A percentile compares a stretch with the other conserved stretches of the same genome.
Evolutionary conservation across 2,329 filamentous ascomycete genomes (phyloP).

Genomic region (Fusarium nygamai): DNA sequence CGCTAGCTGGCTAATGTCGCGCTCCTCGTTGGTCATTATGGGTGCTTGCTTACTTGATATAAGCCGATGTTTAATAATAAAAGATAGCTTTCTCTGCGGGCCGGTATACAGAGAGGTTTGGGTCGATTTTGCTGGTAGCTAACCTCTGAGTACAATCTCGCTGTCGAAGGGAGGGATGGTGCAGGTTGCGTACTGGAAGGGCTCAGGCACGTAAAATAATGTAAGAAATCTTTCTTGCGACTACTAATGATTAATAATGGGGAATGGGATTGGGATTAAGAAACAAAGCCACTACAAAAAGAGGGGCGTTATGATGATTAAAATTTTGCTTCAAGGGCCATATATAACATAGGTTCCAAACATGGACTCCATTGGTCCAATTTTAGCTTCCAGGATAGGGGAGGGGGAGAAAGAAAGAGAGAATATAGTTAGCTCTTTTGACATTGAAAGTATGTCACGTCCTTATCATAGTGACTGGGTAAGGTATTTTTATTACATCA

Average conservation of each 20-base stretch:
- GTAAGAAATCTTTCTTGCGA: not conserved
- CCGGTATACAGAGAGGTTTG: not conserved
- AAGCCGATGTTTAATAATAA: not conserved
- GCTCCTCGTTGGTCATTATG: not conserved
- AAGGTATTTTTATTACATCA: not conserved
- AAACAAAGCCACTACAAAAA: not conserved
- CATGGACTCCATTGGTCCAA: not conserved
- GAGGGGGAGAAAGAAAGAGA: not conserved
- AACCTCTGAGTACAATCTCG: not conserved
- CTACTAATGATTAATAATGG: not conserved
- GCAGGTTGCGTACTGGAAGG: not conserved
- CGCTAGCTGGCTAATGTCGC: not conserved
- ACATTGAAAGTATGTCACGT: not conserved
- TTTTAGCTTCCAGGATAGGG: not conserved
- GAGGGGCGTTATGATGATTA: not conserved
- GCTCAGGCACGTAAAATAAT: not conserved
- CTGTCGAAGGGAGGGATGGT: not conserved
- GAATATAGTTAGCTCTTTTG: not conserved
- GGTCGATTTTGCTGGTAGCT: not conserved
- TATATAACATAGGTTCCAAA: not conserved
- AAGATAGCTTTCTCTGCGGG: not conserved
- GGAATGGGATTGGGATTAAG: not conserved
- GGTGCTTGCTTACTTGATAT: not conserved
- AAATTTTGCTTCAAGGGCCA: not conserved
- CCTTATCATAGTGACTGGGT: not conserved